These are phyloP conservation scores for Zygoascus flipseniorum DNA, from an alignment of 805 yeast species.

Conservation along the genomic window DNA sequence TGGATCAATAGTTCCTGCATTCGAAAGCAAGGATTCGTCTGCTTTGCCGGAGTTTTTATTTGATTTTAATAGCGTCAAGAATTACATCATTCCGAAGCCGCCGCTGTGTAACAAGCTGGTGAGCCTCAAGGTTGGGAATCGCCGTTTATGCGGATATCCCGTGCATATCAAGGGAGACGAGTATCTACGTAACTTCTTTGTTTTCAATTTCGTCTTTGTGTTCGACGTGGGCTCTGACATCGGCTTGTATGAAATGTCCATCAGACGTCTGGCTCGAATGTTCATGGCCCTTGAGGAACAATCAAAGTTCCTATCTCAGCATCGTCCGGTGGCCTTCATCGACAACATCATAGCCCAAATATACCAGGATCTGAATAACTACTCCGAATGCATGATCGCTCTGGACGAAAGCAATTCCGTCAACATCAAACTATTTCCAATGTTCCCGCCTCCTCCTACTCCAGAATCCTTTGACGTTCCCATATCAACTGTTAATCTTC, in stretches of 20 bases:
- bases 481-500: constrained; percentile 70
- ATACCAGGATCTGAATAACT: constrained; percentile 89
- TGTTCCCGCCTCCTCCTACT: constrained; percentile 71
- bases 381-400: constrained; percentile 93
- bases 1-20: constrained; percentile 45
- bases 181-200: constrained; percentile 86
- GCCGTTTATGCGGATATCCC: constrained; percentile 78
- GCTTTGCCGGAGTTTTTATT: constrained; percentile 39
- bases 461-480: constrained; percentile 84
- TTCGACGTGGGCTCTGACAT: constrained; percentile 76
- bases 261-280: constrained; percentile 78
- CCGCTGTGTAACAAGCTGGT: constrained; percentile 77
- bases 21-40: constrained; percentile 25
- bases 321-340: constrained; percentile 33
- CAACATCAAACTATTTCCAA: constrained; percentile 88
- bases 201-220: constrained; percentile 87
- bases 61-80: constrained; percentile 78
- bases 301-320: constrained; percentile 56
- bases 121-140: constrained; percentile 60
- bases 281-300: constrained; percentile 88
- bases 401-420: constrained; percentile 83
- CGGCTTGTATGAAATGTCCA: constrained; percentile 61
- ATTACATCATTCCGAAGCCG: constrained; percentile 90
- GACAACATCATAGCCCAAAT: constrained; percentile 78
- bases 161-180: constrained; percentile 65